Evolutionary conservation across 2,329 filamentous ascomycete species (phyloP), one percentile per base, ranked within the genome.

Genomic region (Penicillium freii): DNA sequence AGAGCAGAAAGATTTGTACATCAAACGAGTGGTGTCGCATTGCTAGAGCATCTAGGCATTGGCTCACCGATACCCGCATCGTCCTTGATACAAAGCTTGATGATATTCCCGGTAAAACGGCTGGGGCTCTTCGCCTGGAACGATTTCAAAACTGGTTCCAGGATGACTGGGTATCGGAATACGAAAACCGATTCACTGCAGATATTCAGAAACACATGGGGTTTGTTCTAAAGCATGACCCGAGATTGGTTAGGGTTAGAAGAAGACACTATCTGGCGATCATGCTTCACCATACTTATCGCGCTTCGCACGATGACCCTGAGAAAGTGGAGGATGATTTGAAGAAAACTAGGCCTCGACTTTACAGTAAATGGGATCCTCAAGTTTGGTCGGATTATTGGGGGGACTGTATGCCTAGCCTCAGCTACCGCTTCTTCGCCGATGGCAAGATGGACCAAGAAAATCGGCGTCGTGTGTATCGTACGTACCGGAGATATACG

Each of bases 201-300:
- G 19, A 40, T 21, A 0, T 40, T 7, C 38, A 21, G 38, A 21
- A 13, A 40, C 38, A 21, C n/a, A n/a, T n/a, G n/a, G n/a, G n/a
- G n/a, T n/a, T n/a, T 21, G 19, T 40, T 7, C 38, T 13, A 13
- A 40, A 11, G 19, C 38, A 40, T 40, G 38, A 40, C 38, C 5
- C 5, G 2, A 1, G 9, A 1, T 21, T 40, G 7, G 2, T 1
- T 21, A 10, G 10, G 8, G 5, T 4, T 5, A 21, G 0, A 1
- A 39, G 4, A 21, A 39, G 38, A 39, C 19, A 39, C 38, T 1
- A 21, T 5, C 2, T 21, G 19, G 6, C 6, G 2, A 39, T 39
- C 10, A 5, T 39, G 2, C 10, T 39, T 39, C 38, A 39, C n/a
- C 38, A 39, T 39, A 6, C 3, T 2, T 21, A 21, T 21, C 38